Evolutionary conservation across 352 stramenopile species (phyloP).

Genomic region (Thalassiosira allenii): DNA sequence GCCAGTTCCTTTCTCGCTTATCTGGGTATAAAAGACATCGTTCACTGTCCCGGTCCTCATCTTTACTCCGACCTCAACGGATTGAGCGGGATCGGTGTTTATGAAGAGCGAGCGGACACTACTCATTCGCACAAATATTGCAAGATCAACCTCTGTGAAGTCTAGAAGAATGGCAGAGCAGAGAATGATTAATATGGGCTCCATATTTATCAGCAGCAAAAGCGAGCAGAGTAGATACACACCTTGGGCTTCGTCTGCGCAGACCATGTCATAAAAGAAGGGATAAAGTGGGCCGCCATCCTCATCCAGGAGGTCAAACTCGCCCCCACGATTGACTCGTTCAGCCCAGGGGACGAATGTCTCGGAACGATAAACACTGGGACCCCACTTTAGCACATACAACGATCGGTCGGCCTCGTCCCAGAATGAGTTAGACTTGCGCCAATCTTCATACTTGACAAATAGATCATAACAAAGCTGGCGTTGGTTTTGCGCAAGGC

Average conservation of each 20-base stretch:
- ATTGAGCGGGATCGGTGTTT: constrained; percentile 33
- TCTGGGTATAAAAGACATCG: constrained; percentile 28
- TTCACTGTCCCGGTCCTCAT: constrained; percentile 35
- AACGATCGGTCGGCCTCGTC: constrained; percentile 37
- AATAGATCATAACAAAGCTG: constrained; percentile 26
- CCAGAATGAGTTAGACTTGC: not conserved
- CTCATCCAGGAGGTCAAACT: constrained; percentile 31
- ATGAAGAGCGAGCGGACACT: constrained; percentile 28
- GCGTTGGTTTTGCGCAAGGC: constrained; percentile 15
- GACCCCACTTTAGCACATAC: constrained; percentile 27
- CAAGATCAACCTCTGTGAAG: constrained; percentile 35
- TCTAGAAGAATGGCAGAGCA: not conserved
- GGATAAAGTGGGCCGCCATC: constrained; percentile 28
- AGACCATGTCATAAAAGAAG: constrained; percentile 47
- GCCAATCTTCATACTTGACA: constrained; percentile 41
- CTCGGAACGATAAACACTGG: constrained; percentile 22
- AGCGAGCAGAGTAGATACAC: not conserved
- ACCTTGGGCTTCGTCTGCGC: constrained; percentile 34
- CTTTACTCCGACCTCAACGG: constrained; percentile 39
- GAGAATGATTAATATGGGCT: not conserved
- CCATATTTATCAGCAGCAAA: not conserved
- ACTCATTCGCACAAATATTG: constrained; percentile 30
- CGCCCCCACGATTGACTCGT: constrained; percentile 21
- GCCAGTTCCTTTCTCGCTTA: not conserved
- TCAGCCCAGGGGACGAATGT: constrained; percentile 34